These are phyloP conservation scores for Pyricularia sp. DNA, from an alignment of 2,329 filamentous ascomycete species.

Conservation along the genomic window DNA sequence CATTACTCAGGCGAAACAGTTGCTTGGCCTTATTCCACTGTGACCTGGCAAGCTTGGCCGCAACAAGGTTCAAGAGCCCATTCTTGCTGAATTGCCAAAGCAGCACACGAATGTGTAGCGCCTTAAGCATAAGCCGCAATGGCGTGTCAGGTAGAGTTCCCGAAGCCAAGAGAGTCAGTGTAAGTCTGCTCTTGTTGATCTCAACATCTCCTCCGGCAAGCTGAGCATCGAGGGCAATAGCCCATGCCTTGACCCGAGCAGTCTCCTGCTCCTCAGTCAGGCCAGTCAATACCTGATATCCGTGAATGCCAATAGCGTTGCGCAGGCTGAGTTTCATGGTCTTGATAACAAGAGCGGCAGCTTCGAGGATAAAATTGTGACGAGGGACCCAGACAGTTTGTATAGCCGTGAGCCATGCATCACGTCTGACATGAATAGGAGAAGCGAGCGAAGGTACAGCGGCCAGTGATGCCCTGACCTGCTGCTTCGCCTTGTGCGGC, in stretches of 20 bases:
- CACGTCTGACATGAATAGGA: slow-evolving; percentile 70
- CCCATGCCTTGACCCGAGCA: slow-evolving; percentile 81
- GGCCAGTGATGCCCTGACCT: slow-evolving; percentile 21
- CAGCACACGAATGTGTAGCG: slow-evolving; percentile 79
- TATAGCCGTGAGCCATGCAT: slow-evolving; percentile 86
- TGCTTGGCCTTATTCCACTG: slow-evolving; percentile 74
- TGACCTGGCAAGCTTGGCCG: slow-evolving; percentile 57
- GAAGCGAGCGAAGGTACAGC: slow-evolving; percentile 62
- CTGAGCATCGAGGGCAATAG: slow-evolving; percentile 85
- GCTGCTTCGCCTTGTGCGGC: slow-evolving; percentile 26
- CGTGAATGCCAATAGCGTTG: slow-evolving; percentile 61
- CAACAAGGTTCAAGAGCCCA: slow-evolving; percentile 55
- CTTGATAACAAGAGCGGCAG: slow-evolving; percentile 67
- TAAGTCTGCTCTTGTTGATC: slow-evolving; percentile 74
- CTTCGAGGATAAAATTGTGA: slow-evolving; percentile 76
- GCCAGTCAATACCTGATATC: slow-evolving; percentile 69
- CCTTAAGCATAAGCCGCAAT: slow-evolving; percentile 75
- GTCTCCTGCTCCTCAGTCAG: slow-evolving; percentile 74
- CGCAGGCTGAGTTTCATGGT: slow-evolving; percentile 69
- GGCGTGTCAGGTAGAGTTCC: slow-evolving; percentile 77
- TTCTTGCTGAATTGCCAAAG: slow-evolving; percentile 64
- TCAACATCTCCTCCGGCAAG: slow-evolving; percentile 81
- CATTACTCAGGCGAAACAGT: slow-evolving; percentile 27
- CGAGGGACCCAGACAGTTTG: slow-evolving; percentile 86
- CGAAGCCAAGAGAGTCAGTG: slow-evolving; percentile 77